Evolutionary conservation across 306 rosid genomes (phyloP), one percentile per base, ranked within the genome.

Genomic region (Cyclanthera cordifolia): DNA sequence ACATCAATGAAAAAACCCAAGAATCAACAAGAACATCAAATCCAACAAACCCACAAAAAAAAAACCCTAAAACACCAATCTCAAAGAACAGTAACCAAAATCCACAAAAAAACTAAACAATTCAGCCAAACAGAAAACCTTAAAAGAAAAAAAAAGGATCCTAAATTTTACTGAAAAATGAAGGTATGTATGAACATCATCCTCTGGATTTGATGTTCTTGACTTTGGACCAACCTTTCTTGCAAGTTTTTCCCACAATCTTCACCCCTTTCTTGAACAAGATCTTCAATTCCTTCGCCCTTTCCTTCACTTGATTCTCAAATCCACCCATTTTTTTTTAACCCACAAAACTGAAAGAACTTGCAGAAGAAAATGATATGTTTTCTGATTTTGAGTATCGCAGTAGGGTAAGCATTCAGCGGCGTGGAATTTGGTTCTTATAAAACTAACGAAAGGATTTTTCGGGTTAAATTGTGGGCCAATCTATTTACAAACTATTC

Each of bases 181-280:
- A 69, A 21, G 0, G 30, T 53, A 11, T 45, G 4, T 1, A 53
- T 3, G 34, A 3, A 54, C 32, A 13, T 54, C 5, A 24, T 17
- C 13, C 2, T 8, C 24, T 81, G 67, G 85, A 70, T 57, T 77
- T 86, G 57, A 83, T 50, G 49, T 84, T 75, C 88, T 70, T 88
- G 69, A 90, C 79, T 79, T 80, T 90, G 70, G 14, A 4, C 97
- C 95, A 88, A 1, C 97, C 91, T 74, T 85, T 91, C 85, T 79
- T 91, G 87, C 86, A 86, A 14, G 97, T 77, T n/a, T 84, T 55
- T 43, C 91, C 88, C 0, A 88, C 94, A 49, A 83, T 24, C 80
- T 63, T 86, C 37, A 85, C 82, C 0, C 97, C 94, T 69, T 79
- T 91, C 72, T 72, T 77, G 30, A 91, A 60, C 2, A 88, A 53